A percentile compares a stretch with the other conserved stretches of the same genome.
These are phyloP conservation scores for Pseudogymnoascus pannorum DNA, from an alignment of 2,329 filamentous ascomycete species.

Conservation along the genomic window DNA sequence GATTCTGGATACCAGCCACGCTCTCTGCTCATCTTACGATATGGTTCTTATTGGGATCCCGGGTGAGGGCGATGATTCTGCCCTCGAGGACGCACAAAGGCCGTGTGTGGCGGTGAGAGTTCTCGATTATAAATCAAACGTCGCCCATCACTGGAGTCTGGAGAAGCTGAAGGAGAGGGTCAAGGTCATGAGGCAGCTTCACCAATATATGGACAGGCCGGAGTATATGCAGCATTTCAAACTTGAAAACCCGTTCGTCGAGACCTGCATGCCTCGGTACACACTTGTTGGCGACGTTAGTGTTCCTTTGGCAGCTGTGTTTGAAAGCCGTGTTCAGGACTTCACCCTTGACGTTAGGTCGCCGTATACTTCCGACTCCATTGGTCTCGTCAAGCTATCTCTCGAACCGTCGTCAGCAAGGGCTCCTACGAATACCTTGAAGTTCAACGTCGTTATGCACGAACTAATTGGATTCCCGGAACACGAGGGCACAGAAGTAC, in stretches of 20 bases:
- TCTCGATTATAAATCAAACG: slow-evolving; percentile 78
- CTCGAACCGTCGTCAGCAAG: slow-evolving; percentile 90
- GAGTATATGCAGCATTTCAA: slow-evolving; percentile 92
- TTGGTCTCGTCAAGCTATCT: slow-evolving; percentile 85
- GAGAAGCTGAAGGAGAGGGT: slow-evolving; percentile 86
- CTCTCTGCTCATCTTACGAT: slow-evolving; percentile 88
- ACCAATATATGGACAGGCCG: slow-evolving; percentile 91
- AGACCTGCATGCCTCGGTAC: slow-evolving; percentile 84
- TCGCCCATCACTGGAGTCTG: slow-evolving; percentile 89
- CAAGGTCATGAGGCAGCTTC: slow-evolving; percentile 89
- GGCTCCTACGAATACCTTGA: slow-evolving; percentile 83
- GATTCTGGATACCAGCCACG: slow-evolving; percentile 81
- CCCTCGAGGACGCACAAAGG: slow-evolving; percentile 73
- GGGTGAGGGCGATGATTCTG: slow-evolving; percentile 73
- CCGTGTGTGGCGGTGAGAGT: slow-evolving; percentile 87
- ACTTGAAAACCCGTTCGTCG: slow-evolving; percentile 86
- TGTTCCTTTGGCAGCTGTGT: slow-evolving; percentile 85
- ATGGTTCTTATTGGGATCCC: slow-evolving; percentile 88
- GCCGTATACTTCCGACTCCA: slow-evolving; percentile 81
- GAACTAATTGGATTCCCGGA: slow-evolving; percentile 92
- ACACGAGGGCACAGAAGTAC: slow-evolving; percentile 88
- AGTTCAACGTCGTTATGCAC: slow-evolving; percentile 98
- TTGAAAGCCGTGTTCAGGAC: slow-evolving; percentile 90
- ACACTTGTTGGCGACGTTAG: slow-evolving; percentile 89
- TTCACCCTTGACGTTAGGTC: slow-evolving; percentile 86